A percentile compares a stretch with the other conserved stretches of the same genome.
Evolutionary conservation across 2,329 filamentous ascomycete species (phyloP).

Genomic region (Trichoderma sp.): DNA sequence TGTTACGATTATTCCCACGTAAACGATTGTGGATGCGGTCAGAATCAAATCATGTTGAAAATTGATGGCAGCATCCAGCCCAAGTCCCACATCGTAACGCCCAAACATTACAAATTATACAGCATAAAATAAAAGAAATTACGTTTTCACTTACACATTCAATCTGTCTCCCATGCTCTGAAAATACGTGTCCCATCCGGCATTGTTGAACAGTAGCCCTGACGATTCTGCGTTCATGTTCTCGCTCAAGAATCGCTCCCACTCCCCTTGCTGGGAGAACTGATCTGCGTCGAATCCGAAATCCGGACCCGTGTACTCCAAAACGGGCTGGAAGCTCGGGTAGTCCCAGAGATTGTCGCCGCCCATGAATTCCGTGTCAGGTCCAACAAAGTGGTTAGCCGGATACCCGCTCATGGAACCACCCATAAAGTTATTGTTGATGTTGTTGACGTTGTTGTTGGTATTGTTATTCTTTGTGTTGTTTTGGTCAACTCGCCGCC

Average conservation of each 20-base stretch:
- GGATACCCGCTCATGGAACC: background rate
- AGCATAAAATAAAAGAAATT: background rate
- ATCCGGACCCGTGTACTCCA: slow-evolving; percentile 13
- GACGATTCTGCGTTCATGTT: slow-evolving; percentile 16
- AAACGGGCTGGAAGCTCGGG: slow-evolving; percentile 12
- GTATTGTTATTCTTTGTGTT: background rate
- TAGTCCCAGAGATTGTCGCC: slow-evolving; percentile 14
- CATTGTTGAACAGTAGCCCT: slow-evolving; percentile 4
- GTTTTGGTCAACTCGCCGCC: background rate
- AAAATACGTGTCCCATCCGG: slow-evolving; percentile 9
- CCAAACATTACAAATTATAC: background rate
- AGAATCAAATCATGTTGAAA: background rate
- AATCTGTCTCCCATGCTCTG: slow-evolving; percentile 9
- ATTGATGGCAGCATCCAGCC: background rate
- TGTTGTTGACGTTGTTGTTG: background rate
- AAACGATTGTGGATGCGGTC: background rate
- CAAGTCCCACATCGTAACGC: background rate
- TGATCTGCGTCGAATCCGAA: slow-evolving; percentile 18
- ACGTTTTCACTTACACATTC: slow-evolving; percentile 1
- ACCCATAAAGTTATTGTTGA: background rate
- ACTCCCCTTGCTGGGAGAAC: slow-evolving; percentile 11
- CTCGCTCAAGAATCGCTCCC: slow-evolving; percentile 10
- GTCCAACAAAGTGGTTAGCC: slow-evolving; percentile 11
- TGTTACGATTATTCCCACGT: background rate
- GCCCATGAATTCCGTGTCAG: background rate